These are phyloP conservation scores for Saksenaea vasiformis DNA, from an alignment of 371 early-diverging fungal species.

Conservation along the genomic window DNA sequence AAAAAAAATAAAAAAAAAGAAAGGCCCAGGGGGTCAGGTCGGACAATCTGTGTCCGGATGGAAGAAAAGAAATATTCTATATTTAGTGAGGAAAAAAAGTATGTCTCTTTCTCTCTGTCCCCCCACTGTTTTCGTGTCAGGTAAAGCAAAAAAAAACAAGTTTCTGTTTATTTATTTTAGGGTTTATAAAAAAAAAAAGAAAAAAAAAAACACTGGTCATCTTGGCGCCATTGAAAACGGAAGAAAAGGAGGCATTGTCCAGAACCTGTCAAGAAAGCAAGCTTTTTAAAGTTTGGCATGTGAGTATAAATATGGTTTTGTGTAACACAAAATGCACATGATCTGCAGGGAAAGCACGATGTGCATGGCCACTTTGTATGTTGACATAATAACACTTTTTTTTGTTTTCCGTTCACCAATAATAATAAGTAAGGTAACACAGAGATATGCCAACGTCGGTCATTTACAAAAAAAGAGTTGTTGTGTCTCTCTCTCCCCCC, in stretches of 20 bases:
- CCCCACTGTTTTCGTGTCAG: background rate
- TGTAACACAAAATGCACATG: conserved; percentile 3
- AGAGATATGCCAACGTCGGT: background rate
- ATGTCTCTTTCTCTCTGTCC: background rate
- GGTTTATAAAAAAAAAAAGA: background rate
- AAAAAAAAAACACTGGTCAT: too few species aligned
- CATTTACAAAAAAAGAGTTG: too few species aligned
- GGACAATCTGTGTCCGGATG: background rate
- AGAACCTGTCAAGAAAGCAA: conserved; percentile 2
- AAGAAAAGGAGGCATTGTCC: conserved; percentile 6
- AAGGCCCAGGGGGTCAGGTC: background rate
- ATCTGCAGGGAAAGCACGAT: background rate
- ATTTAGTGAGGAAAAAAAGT: background rate
- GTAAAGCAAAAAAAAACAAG: background rate
- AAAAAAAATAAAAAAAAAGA: too few species aligned
- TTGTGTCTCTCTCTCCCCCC: background rate
- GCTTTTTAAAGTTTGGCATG: background rate
- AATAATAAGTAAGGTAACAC: background rate
- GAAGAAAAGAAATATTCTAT: background rate
- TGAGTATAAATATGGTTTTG: conserved; percentile 3
- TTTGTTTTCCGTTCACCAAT: too few species aligned
- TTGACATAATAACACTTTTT: too few species aligned
- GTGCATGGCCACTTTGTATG: background rate
- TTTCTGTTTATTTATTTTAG: background rate
- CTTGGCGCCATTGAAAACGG: background rate